phyloP scores from a whole-genome alignment of 2,329 filamentous ascomycete genomes.

The Colletotrichum shisoi region DNA sequence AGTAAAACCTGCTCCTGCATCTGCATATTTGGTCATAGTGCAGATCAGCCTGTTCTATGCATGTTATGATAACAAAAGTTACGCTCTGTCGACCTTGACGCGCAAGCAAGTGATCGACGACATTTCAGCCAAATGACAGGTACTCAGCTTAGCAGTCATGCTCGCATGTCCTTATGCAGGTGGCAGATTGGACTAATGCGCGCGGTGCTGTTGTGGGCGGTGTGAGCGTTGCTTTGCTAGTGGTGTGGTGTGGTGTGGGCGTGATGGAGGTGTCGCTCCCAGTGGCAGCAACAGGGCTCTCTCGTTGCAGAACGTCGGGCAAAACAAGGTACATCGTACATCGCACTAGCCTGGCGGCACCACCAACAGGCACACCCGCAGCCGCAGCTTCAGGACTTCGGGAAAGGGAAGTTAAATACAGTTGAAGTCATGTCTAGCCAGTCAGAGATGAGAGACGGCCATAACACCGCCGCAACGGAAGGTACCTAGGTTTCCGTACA shows the following conservation, averaged over 20 bases:
- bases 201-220: background rate
- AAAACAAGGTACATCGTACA: conserved; percentile 18
- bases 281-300: conserved; percentile 16
- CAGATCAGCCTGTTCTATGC: too few species aligned
- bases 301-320: conserved; percentile 24
- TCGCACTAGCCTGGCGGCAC: background rate
- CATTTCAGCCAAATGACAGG: background rate
- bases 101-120: background rate
- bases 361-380: conserved; percentile 7
- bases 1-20: background rate
- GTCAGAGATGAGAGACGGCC: conserved; percentile 13
- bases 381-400: conserved; percentile 5
- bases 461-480: background rate
- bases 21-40: background rate
- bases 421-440: background rate
- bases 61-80: background rate
- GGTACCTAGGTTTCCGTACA: background rate
- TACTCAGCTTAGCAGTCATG: background rate
- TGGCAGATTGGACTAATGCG: conserved; percentile 22
- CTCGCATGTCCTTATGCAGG: conserved; percentile 5
- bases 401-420: background rate
- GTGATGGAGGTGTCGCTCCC: conserved; percentile 2
- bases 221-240: background rate
- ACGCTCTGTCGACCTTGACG: background rate
- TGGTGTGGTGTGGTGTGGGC: background rate